phyloP scores from a whole-genome alignment of 176 grass and related monocot genomes.

The Raddia distichophylla region DNA sequence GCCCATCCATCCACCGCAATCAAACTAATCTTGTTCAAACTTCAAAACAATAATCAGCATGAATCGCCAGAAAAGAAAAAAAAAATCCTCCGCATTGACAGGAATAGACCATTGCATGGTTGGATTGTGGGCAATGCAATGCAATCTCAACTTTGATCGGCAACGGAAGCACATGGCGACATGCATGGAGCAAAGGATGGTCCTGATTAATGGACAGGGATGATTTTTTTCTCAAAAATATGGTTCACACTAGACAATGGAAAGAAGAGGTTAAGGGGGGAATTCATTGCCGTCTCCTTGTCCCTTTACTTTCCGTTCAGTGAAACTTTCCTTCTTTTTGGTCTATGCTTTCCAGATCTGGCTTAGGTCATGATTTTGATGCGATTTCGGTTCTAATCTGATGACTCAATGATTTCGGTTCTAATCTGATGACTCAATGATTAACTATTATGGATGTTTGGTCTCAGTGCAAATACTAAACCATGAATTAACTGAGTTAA shows the following conservation, averaged over 20 bases:
- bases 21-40: no score
- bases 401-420: neutral
- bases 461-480: neutral
- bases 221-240: neutral
- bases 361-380: neutral
- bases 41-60: no score
- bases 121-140: neutral
- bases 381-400: neutral
- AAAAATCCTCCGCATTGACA: no score
- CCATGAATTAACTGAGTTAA: neutral
- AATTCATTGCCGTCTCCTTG: slow-evolving; percentile 18
- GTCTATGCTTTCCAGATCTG: neutral
- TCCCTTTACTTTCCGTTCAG: neutral
- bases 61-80: no score
- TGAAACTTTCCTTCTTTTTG: slow-evolving; percentile 1
- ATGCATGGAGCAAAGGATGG: neutral
- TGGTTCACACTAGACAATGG: neutral
- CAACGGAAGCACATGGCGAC: neutral
- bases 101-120: neutral
- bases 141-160: neutral
- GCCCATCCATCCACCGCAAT: neutral
- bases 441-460: neutral
- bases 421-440: neutral
- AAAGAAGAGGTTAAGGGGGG: neutral
- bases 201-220: slow-evolving; percentile 7